Evolutionary conservation across 495 filamentous ascomycete species (phyloP), one percentile per base, ranked within the genome.

Genomic region (Cercophora sp.): DNA sequence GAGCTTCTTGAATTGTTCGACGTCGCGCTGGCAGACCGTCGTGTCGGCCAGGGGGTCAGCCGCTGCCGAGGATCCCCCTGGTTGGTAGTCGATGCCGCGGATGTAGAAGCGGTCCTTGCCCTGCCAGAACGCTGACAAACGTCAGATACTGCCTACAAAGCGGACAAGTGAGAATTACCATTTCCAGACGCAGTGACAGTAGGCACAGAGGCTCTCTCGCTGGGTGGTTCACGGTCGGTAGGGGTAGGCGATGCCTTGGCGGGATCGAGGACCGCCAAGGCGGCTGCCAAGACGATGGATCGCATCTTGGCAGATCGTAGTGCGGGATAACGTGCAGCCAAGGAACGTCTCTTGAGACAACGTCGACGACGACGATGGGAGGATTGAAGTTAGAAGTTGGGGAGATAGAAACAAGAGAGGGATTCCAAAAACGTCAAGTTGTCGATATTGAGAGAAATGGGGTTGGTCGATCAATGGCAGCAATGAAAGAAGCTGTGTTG

Each of bases 71-170:
- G 88, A 86, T 54, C 92, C 92, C 55, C 92, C 91, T 43, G 91
- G 91, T 68, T 96, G 91, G 71, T 95, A 96, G 77, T 96, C 92
- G 57, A 97, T 85, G 65, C 92, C 92, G 37, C 90, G 87, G 45
- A 97, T 82, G 68, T 96, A 96, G 81, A 96, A 97, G 54, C 92
- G 85, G 9, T 83, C 69, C 55, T 80, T 69, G 51, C 88, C 90
- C 60, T 86, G 78, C 77, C 91, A 96, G 80, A 96, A 96, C 45
- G 92, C 90, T 86, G 58, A 27, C 15, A 26, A 19, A 15, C 29
- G 37, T 34, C 8, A 10, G 20, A 44, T 29, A 58, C 71, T 57
- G 72, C 60, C 46, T 24, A 34, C 2, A 19, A 19, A 29, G 6
- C 1, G 4, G 5, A n/a, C n/a, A 19, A 37, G 26, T 27, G 20